Base-by-base conservation (phyloP, 768 basidiomycete species). In the Panaeolus cyanescens region DNA sequence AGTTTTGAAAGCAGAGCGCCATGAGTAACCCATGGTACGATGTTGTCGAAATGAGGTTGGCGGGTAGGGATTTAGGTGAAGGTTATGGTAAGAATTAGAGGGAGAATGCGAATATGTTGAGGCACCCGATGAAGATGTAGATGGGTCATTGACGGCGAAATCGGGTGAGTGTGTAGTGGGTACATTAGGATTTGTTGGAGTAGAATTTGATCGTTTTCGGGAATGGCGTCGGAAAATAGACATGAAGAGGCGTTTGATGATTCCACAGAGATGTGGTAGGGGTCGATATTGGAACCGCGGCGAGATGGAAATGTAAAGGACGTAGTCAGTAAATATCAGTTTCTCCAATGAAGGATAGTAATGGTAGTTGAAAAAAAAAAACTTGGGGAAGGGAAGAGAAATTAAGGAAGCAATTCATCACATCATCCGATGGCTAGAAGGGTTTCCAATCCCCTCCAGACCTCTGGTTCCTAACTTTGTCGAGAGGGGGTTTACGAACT, bases 21-120 rank as follows among this genome's bases (percentile, higher is more conserved):
- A 28, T 50, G 25, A 50, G 25, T 50, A 28, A 15, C 45, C 45
- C 22, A 50, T 25, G 9, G 45, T 50, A 15, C 30, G 25, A 20
- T 50, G 30, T 50, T 50, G 45, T n/a, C 45, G 45, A 28, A 50
- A 50, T 25, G 45, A 50, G 25, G 45, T 50, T n/a, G 45, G 45
- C 22, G 45, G 45, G 17, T 20, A 20, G 22, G 19, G 22, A 28
- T 50, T 50, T 28, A n/a, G 13, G 15, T 25, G 7, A 10, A 50
- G 13, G 45, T 50, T 28, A 5, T 10, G 6, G 22, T 50, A 28
- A 4, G 45, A 50, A 28, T 50, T 50, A 13, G 25, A 28, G 12
- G 45, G 45, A n/a, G 45, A 50, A 50, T 50, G 45, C 45, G 45
- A 28, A 50, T 50, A 28, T 25, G 45, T n/a, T 22, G 45, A 50